Percentiles rank a stretch among this genome's conserved stretches.
Conservation (phyloP, 257 asterid genomes). For the Solanum paucissectum region DNA sequence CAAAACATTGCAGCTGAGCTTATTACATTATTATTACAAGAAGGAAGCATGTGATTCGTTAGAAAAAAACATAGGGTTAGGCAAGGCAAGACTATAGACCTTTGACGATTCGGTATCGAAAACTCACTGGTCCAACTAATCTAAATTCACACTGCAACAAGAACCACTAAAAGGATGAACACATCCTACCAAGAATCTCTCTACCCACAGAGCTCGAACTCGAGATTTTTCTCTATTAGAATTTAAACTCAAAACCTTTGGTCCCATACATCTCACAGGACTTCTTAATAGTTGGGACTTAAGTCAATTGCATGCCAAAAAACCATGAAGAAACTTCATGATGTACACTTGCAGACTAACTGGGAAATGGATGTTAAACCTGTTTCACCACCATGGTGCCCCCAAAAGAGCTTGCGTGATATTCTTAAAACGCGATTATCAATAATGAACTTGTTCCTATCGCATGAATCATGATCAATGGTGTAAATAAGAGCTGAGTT, state of each 20-base stretch:
- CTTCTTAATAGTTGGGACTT: background rate
- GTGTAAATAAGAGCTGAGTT: background rate
- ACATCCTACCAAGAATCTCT: background rate
- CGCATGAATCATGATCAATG: background rate
- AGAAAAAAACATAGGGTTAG: background rate
- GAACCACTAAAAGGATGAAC: background rate
- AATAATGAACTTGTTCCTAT: background rate
- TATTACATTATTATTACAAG: background rate
- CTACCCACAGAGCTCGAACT: background rate
- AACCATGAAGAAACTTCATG: background rate
- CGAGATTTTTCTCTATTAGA: background rate
- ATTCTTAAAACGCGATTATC: background rate
- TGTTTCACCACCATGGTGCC: background rate
- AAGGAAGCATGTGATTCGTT: background rate
- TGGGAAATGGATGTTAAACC: background rate
- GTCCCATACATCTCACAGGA: background rate
- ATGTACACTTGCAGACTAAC: background rate
- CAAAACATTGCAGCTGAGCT: background rate
- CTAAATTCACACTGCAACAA: background rate
- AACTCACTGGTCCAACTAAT: background rate
- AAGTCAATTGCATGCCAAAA: background rate
- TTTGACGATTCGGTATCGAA: background rate
- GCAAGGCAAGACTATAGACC: background rate
- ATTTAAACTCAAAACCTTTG: background rate
- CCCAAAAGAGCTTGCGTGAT: background rate